Conservation (phyloP, 257 asterid species). For the Gentiana dahurica region DNA sequence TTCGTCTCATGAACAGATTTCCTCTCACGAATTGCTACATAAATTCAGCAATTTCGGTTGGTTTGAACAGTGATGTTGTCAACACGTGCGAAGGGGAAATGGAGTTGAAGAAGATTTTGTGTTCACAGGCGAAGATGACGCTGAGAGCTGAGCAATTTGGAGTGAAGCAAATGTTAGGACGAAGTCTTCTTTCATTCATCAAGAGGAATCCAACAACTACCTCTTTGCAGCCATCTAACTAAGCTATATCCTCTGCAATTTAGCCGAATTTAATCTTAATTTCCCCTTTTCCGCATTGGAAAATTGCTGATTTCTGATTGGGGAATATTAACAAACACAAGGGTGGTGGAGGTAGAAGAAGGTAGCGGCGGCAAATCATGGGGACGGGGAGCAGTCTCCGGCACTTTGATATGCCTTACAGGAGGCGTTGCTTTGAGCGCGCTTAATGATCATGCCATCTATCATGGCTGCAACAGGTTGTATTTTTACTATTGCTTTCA, state of each 20-base stretch:
- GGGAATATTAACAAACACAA: conserved; percentile 6
- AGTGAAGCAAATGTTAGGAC: conserved; percentile 19
- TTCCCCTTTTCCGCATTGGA: conserved; percentile 1
- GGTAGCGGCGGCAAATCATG: conserved; percentile 24
- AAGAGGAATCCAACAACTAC: conserved; percentile 12
- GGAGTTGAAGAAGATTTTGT: no score
- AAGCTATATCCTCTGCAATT: background rate
- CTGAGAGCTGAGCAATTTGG: no score
- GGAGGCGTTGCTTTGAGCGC: conserved; percentile 61
- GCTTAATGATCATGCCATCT: conserved; percentile 40
- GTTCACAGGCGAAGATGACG: conserved; percentile 5
- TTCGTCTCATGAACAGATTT: no score
- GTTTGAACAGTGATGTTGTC: no score
- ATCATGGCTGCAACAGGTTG: conserved; percentile 35
- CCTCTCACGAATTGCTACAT: no score
- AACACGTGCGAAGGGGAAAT: no score
- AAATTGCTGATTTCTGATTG: background rate
- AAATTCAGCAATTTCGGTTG: no score
- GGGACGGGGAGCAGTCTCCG: conserved; percentile 61
- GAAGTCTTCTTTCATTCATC: conserved; percentile 24
- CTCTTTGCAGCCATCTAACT: background rate
- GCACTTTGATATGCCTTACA: conserved; percentile 56
- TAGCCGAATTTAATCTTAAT: background rate
- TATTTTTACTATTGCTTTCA: background rate
- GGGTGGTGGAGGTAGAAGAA: conserved; percentile 25